phyloP scores from a whole-genome alignment of 1,284 basidiomycete species.

The Crucibulum cyathiforme region DNA sequence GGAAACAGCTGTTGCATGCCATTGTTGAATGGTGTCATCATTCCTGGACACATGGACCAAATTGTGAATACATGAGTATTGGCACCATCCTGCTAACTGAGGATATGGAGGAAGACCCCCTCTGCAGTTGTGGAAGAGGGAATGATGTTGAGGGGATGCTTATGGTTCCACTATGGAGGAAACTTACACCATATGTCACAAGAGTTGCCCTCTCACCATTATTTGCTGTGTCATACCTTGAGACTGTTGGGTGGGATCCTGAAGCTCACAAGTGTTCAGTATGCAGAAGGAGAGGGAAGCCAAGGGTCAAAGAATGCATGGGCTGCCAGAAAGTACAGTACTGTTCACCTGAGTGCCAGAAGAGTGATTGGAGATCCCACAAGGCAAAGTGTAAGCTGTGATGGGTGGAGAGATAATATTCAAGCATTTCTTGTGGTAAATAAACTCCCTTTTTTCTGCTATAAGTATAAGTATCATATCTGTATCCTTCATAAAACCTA shows the following conservation, averaged over 20 bases:
- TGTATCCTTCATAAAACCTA: too few relatives aligned
- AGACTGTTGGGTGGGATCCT: constrained; percentile 26
- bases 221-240: constrained; percentile 40
- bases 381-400: not conserved
- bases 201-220: constrained; percentile 37
- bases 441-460: too few relatives aligned
- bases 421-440: too few relatives aligned
- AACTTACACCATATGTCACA: constrained; percentile 31
- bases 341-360: not conserved
- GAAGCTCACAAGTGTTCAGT: constrained; percentile 25
- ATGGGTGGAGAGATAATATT: not conserved
- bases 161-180: constrained; percentile 27
- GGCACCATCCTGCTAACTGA: constrained; percentile 25
- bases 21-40: constrained; percentile 39
- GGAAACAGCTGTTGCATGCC: constrained; percentile 37
- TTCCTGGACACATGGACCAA: constrained; percentile 31
- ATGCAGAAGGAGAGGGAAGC: constrained; percentile 15
- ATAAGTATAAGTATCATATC: too few relatives aligned
- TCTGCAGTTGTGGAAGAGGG: constrained; percentile 42
- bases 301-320: not conserved
- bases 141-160: constrained; percentile 31
- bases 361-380: not conserved
- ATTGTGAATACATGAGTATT: constrained; percentile 29
- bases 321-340: not conserved
- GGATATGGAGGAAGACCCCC: constrained; percentile 22